phyloP scores from a whole-genome alignment of 2,329 filamentous ascomycete genomes.

The Bipolaris zeicola region DNA sequence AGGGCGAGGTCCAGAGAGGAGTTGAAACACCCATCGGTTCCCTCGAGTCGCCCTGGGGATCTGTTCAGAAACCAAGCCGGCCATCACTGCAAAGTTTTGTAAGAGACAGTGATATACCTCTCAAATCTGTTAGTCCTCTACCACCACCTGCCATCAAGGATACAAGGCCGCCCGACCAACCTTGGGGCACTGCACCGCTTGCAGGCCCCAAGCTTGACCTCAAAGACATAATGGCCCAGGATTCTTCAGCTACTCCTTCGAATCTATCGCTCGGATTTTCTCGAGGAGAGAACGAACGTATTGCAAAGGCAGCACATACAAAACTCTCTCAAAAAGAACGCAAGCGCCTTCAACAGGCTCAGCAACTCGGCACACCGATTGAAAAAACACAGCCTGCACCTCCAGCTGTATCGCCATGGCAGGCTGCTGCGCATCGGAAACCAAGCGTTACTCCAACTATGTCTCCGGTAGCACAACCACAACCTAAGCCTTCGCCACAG shows the following conservation, averaged over 20 bases:
- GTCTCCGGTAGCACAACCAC: conserved; percentile 10
- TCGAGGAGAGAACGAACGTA: conserved; percentile 49
- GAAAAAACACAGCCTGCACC: conserved; percentile 39
- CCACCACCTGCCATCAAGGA: conserved; percentile 28
- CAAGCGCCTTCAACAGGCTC: conserved; percentile 62
- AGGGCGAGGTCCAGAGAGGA: conserved; percentile 9
- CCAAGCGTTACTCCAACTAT: conserved; percentile 29
- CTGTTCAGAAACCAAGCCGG: conserved; percentile 19
- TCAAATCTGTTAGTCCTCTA: conserved; percentile 34
- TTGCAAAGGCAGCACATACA: conserved; percentile 47
- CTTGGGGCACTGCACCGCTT: conserved; percentile 62
- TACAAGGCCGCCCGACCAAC: conserved; percentile 44
- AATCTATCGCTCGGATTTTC: conserved; percentile 60
- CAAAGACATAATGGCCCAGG: conserved; percentile 75
- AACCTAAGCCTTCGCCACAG: conserved; percentile 24
- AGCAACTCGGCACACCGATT: conserved; percentile 40
- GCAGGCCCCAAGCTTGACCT: conserved; percentile 71
- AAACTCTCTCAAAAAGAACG: conserved; percentile 92
- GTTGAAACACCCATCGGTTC: conserved; percentile 26
- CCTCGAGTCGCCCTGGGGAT: conserved; percentile 35
- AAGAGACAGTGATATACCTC: conserved; percentile 10
- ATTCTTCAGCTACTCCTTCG: conserved; percentile 57
- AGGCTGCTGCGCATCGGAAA: conserved; percentile 40
- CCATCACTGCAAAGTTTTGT: conserved; percentile 21
- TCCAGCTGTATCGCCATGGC: conserved; percentile 44